Evolutionary conservation across 371 early-diverging fungal species (phyloP), one percentile per base, ranked within the genome.

Genomic region (Coemansia sp.): DNA sequence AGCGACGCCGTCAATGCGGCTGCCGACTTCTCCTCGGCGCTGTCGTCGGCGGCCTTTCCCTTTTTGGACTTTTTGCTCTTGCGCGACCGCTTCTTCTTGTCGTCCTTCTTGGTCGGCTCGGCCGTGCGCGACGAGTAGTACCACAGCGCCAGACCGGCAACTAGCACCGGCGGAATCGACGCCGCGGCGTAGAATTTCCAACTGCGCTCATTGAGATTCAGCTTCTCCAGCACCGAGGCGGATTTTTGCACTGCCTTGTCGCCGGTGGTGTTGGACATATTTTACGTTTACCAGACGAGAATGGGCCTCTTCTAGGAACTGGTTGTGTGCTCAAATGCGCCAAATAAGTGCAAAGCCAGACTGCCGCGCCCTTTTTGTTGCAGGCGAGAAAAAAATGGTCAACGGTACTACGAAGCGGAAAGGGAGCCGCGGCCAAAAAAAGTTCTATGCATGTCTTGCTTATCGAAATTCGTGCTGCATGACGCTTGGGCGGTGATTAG

Each of bases 171-270:
- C 38, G 88, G 88, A 24, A 79, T 59, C 48, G 83, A 82, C 16
- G 89, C 75, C 34, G 89, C 87, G 18, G 85, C 85, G 62, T 86
- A 88, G 64, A 89, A 88, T 77, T 87, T 89, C 90, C 90, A 90
- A 77, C 87, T 86, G 66, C 87, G 87, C 69, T 87, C 88, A 66
- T 83, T 84, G 62, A 89, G 77, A 64, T 86, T 84, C 77, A 82
- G 81, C 55, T 84, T 86, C 32, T 75, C 75, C 36, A 75, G 52
- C 48, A 75, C 31, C 16, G 75, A 47, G 6, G 62, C 62, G 12
- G 75, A 62, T 33, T 59, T 61, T 49, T 75, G 53, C 14, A 38
- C 64, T 18, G 65, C 38, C 31, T 61, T 58, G 53, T 69, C 74
- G 29, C 55, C 64, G 11, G 62, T 33, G 29, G 49, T 50, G 12